Base-by-base conservation (phyloP, 1,139 yeast genomes). In the Yamadazyma sp. region DNA sequence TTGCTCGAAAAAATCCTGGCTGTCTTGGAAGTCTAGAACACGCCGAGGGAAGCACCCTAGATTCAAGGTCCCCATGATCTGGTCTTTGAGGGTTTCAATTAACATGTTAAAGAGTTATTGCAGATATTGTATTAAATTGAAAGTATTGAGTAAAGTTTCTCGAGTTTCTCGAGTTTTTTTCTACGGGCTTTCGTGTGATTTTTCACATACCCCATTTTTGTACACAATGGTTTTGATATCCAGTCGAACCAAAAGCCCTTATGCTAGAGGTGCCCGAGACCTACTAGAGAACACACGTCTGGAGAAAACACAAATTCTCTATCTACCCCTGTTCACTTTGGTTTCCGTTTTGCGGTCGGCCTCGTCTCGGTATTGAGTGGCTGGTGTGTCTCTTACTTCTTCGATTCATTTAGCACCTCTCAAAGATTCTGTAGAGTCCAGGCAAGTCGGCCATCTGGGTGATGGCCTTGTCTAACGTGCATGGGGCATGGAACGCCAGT, bases 361-460 rank as follows among this genome's bases (percentile, higher is more conserved):
- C n/a, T n/a, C n/a, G n/a, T n/a, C n/a, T n/a, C n/a, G n/a, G n/a
- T n/a, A n/a, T n/a, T n/a, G n/a, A n/a, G n/a, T n/a, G n/a, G n/a
- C n/a, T n/a, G n/a, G n/a, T n/a, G n/a, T n/a, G n/a, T n/a, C n/a
- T n/a, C n/a, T n/a, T n/a, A n/a, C n/a, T n/a, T n/a, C n/a, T n/a
- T n/a, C n/a, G n/a, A n/a, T n/a, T 28, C n/a, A 10, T 3, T 25
- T 41, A 89, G 56, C 98, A 92, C 55, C 98, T 72, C 63, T 92
- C 99, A 67, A 92, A 92, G 4, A 94, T 95, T 53, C 74, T 79
- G 61, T 94, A 94, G 40, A 94, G 64, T 0, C 96, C 96, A 1
- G 98, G 98, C 31, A 94, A 65, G 56, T 85, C 91, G 0, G 98
- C 98, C 31, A 94, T 79, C 58, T 92, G 96, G 2, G 87, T 75